Percentiles rank a stretch among this genome's conserved stretches.
Conservation (phyloP, 768 basidiomycete genomes). For the Boletus fagicola region DNA sequence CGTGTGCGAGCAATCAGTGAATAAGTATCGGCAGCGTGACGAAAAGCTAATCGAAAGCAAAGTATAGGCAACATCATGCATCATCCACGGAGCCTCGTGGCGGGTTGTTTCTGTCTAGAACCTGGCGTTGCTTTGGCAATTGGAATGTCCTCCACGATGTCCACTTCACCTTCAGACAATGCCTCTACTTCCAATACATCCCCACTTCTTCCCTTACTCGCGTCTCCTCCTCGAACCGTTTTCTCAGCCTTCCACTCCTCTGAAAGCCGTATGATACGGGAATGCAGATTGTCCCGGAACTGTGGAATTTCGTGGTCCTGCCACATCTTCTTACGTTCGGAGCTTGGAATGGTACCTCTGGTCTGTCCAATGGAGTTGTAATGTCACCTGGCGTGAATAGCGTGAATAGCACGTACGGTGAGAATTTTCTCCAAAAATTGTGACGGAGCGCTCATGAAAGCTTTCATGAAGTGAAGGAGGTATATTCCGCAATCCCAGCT, state of each 20-base stretch:
- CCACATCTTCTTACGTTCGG: constrained; percentile 51
- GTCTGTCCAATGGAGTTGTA: constrained; percentile 21
- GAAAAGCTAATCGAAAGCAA: constrained; percentile 6
- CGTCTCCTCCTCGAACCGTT: constrained; percentile 36
- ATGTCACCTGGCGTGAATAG: background rate
- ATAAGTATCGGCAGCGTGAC: constrained; percentile 1
- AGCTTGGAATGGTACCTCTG: constrained; percentile 33
- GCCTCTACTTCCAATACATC: constrained; percentile 15
- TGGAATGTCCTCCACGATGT: constrained; percentile 36
- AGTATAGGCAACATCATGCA: background rate
- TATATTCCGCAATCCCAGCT: constrained; percentile 93
- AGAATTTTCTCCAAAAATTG: constrained; percentile 51
- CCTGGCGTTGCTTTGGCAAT: constrained; percentile 8
- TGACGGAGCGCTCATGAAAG: constrained; percentile 66
- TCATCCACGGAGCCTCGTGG: constrained; percentile 31
- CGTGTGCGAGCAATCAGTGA: constrained; percentile 3
- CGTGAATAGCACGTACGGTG: constrained; percentile 16
- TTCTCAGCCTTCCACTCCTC: constrained; percentile 50
- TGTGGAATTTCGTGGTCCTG: constrained; percentile 43
- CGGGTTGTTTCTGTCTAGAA: constrained; percentile 15
- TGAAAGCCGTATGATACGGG: constrained; percentile 49
- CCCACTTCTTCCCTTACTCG: constrained; percentile 30
- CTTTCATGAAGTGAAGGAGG: constrained; percentile 80
- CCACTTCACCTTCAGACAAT: constrained; percentile 38
- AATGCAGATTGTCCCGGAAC: constrained; percentile 46